A percentile compares a stretch with the other conserved stretches of the same genome.
These are phyloP conservation scores for Picochlorum sp. DNA, from an alignment of 139 green algal species.

Conservation along the genomic window DNA sequence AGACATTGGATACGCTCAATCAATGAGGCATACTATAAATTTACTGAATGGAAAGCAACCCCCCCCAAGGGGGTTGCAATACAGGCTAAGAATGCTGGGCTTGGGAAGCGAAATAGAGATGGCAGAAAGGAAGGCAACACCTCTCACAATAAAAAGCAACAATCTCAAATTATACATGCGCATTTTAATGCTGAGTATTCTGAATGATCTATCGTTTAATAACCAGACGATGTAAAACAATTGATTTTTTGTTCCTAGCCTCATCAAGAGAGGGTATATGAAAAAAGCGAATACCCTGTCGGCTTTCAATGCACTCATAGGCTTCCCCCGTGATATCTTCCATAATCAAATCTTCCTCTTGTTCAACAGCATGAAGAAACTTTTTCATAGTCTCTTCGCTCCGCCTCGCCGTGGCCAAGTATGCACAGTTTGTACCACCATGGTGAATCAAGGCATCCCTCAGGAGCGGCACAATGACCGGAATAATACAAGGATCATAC, in stretches of 20 bases:
- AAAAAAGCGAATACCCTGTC: not conserved
- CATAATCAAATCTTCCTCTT: not conserved
- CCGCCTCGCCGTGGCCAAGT: slow-evolving; percentile 8
- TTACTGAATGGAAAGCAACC: slow-evolving; percentile 1
- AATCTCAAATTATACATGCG: not conserved
- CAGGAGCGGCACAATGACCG: slow-evolving; percentile 6
- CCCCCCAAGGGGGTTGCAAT: not conserved
- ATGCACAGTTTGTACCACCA: too few relatives aligned
- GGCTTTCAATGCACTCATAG: not conserved
- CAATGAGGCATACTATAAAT: slow-evolving; percentile 20
- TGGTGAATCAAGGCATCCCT: slow-evolving; percentile 6
- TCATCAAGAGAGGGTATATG: not conserved
- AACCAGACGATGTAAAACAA: not conserved
- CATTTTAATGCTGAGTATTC: not conserved
- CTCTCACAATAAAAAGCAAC: not conserved
- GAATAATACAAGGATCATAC: slow-evolving; percentile 46
- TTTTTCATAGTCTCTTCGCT: slow-evolving; percentile 11
- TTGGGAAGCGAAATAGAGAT: not conserved
- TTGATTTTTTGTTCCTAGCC: not conserved
- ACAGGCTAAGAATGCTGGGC: too few relatives aligned
- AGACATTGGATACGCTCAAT: slow-evolving; percentile 31
- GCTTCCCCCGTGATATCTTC: not conserved
- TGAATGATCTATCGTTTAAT: not conserved
- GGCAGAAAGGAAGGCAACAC: not conserved
- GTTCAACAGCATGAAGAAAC: not conserved